A percentile compares a stretch with the other conserved stretches of the same genome.
These are phyloP conservation scores for Persicaria maculosa DNA, from an alignment of 148 eudicot species.

Conservation along the genomic window DNA sequence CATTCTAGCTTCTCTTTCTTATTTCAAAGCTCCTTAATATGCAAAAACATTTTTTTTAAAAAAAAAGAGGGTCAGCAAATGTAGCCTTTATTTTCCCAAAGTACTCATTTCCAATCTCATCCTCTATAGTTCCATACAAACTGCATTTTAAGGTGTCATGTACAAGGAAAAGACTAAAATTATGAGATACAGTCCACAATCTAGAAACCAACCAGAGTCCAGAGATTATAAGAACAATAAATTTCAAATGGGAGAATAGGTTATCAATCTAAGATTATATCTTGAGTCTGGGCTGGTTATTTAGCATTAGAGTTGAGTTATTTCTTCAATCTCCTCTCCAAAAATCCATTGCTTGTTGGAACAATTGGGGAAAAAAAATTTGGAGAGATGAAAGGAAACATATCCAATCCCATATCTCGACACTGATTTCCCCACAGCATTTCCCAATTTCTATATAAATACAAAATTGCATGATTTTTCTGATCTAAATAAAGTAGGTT, in stretches of 20 bases:
- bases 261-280: not conserved
- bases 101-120: not conserved
- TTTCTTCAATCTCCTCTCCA: not conserved
- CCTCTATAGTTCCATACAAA: not conserved
- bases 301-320: not conserved
- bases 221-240: too few species aligned
- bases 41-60: not conserved
- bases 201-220: not conserved
- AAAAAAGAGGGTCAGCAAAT: not conserved
- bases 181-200: not conserved
- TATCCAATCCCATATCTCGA: too few species aligned
- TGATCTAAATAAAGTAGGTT: too few species aligned
- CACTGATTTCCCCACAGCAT: not conserved
- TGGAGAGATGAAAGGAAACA: too few species aligned
- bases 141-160: not conserved
- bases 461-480: too few species aligned
- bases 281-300: not conserved
- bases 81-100: not conserved
- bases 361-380: too few species aligned
- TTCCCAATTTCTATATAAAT: too few species aligned
- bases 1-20: conserved; percentile 2
- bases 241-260: too few species aligned
- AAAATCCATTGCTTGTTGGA: not conserved
- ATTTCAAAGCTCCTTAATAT: not conserved
- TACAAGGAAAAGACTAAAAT: not conserved